phyloP scores from a whole-genome alignment of 176 grass and related monocot genomes.

The Zea luxurians region DNA sequence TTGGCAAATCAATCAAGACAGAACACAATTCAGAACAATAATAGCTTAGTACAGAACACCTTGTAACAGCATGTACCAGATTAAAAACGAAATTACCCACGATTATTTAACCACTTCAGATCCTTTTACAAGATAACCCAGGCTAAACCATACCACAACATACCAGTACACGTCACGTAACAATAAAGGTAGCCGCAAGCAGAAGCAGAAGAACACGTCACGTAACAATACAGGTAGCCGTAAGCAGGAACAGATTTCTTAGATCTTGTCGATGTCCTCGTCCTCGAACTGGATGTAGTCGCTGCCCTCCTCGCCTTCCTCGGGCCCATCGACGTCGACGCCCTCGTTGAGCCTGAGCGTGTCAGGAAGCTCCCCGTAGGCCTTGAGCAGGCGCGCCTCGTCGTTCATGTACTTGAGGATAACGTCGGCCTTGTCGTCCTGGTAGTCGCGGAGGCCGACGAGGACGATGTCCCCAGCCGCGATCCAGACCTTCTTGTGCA shows the following conservation, averaged over 20 bases:
- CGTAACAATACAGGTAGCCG: background rate
- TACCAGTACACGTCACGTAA: background rate
- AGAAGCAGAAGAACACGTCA: background rate
- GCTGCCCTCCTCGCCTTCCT: slow-evolving; percentile 41
- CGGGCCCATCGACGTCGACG: slow-evolving; percentile 65
- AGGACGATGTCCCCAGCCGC: slow-evolving; percentile 78
- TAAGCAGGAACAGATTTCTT: background rate
- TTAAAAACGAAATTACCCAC: slow-evolving; percentile 4
- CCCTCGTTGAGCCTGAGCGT: slow-evolving; percentile 78
- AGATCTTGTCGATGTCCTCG: slow-evolving; percentile 93
- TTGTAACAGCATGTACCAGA: slow-evolving; percentile 21
- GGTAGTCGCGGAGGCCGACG: slow-evolving; percentile 79
- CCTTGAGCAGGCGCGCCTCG: slow-evolving; percentile 72
- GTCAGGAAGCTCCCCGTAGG: slow-evolving; percentile 74
- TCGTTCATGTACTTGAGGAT: slow-evolving; percentile 97
- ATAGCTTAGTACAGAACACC: background rate
- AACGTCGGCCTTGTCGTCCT: slow-evolving; percentile 91
- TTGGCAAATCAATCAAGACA: background rate
- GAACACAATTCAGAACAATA: background rate
- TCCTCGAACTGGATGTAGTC: slow-evolving; percentile 85
- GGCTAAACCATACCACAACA: slow-evolving; percentile 3
- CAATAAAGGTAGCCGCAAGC: background rate
- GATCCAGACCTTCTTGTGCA: slow-evolving; percentile 96
- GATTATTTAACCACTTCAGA: slow-evolving; percentile 35
- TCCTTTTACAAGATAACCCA: slow-evolving; percentile 7